These are phyloP conservation scores for Alternaria rosae DNA, from an alignment of 2,329 filamentous ascomycete genomes.

Conservation along the genomic window DNA sequence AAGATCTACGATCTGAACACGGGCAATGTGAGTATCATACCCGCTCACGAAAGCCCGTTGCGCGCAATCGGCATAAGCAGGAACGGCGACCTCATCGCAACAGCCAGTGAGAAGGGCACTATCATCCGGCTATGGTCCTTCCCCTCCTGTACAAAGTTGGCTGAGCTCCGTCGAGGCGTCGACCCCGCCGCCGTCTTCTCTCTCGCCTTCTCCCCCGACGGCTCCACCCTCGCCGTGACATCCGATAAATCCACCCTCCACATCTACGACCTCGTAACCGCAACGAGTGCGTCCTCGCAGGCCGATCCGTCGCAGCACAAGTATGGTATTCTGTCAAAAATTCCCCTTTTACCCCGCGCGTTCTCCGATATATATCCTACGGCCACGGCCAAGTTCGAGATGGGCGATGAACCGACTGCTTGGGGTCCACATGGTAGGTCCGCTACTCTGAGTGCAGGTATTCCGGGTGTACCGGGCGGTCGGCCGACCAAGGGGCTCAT, in stretches of 20 bases:
- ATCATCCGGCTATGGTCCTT: conserved; percentile 87
- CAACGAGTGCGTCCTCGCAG: conserved; percentile 7
- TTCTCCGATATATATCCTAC: conserved; percentile 93
- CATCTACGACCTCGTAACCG: conserved; percentile 79
- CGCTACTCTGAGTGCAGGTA: conserved; percentile 53
- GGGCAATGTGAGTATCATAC: conserved; percentile 89
- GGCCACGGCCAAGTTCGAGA: conserved; percentile 79
- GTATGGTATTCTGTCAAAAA: conserved; percentile 84
- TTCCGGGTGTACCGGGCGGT: conserved; percentile 61
- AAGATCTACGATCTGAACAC: conserved; percentile 82
- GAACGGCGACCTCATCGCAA: conserved; percentile 83
- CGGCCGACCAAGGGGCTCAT: conserved; percentile 81
- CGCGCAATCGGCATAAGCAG: conserved; percentile 80
- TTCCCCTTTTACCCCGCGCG: conserved; percentile 83
- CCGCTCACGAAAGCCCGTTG: conserved; percentile 82
- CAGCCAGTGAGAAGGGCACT: conserved; percentile 91
- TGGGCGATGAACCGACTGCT: conserved; percentile 71
- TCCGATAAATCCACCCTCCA: conserved; percentile 97
- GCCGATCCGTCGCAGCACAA: conserved; percentile 57
- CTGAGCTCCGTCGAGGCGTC: conserved; percentile 86
- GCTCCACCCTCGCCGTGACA: conserved; percentile 83
- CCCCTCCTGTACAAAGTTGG: conserved; percentile 77
- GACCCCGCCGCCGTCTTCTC: conserved; percentile 89
- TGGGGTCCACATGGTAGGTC: conserved; percentile 41
- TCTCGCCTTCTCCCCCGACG: conserved; percentile 84